Evolutionary conservation across 169 alveolate species (phyloP).

Genomic region (Eimeria falciformis): DNA sequence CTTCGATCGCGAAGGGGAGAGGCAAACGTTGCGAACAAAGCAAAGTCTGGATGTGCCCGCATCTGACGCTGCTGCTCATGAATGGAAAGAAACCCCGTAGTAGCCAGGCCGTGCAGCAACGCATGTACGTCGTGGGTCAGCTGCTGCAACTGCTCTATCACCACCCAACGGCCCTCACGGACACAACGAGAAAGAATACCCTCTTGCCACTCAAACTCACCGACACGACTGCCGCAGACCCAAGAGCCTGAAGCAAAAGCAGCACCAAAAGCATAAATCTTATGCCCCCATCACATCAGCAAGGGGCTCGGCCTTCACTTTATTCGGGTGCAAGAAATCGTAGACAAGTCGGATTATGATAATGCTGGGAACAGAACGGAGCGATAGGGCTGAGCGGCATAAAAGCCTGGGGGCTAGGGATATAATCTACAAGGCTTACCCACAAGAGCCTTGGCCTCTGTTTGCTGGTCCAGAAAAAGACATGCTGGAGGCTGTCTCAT

Average conservation of each 20-base stretch:
- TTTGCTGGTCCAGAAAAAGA: slow-evolving; percentile 68
- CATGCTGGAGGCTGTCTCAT: slow-evolving; percentile 59
- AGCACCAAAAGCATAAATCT: not conserved
- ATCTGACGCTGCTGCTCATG: slow-evolving; percentile 70
- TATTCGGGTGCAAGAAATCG: too few species aligned
- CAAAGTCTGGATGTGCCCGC: slow-evolving; percentile 65
- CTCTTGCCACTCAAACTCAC: slow-evolving; percentile 75
- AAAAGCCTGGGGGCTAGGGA: too few species aligned
- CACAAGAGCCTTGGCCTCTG: slow-evolving; percentile 70
- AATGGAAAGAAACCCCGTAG: slow-evolving; percentile 45
- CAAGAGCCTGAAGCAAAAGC: slow-evolving; percentile 67
- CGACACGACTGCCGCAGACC: slow-evolving; percentile 75
- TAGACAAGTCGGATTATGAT: too few species aligned
- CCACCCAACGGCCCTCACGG: slow-evolving; percentile 74
- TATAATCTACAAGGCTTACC: slow-evolving; percentile 69
- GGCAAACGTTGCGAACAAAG: slow-evolving; percentile 72
- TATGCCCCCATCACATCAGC: not conserved
- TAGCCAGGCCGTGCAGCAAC: slow-evolving; percentile 59
- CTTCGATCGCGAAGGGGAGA: not conserved
- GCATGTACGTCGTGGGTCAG: slow-evolving; percentile 69
- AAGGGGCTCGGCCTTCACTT: too few species aligned
- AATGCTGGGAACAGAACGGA: too few species aligned
- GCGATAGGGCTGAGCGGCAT: too few species aligned
- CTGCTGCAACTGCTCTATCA: slow-evolving; percentile 70
- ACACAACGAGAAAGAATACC: slow-evolving; percentile 74